Evolutionary conservation across 2,329 filamentous ascomycete genomes (phyloP).

Genomic region (Pseudogymnoascus sp.): DNA sequence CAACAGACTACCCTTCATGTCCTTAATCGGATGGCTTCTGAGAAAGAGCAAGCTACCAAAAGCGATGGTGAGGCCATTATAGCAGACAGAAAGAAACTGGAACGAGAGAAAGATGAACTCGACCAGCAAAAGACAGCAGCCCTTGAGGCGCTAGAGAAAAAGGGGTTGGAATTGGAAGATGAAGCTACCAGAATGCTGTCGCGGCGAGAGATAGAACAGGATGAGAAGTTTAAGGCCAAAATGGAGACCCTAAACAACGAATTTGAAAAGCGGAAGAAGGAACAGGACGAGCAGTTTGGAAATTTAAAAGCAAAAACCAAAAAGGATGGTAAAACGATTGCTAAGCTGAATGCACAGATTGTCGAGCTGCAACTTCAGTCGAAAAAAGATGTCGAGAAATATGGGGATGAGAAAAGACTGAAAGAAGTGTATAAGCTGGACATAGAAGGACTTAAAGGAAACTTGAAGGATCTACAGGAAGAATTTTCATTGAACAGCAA

Average conservation of each 20-base stretch:
- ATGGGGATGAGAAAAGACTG: constrained; percentile 9
- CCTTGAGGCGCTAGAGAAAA: background rate
- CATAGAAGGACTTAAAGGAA: constrained; percentile 9
- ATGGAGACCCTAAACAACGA: constrained; percentile 11
- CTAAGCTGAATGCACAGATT: constrained; percentile 8
- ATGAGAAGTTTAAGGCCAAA: background rate
- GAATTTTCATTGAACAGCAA: constrained; percentile 13
- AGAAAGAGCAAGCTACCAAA: background rate
- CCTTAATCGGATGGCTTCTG: background rate
- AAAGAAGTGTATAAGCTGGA: constrained; percentile 11
- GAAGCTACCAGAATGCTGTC: background rate
- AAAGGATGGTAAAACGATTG: background rate
- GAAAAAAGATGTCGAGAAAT: background rate
- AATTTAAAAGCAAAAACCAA: constrained; percentile 9
- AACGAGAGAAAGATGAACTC: background rate
- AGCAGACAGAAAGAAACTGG: background rate
- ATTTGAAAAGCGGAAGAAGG: constrained; percentile 8
- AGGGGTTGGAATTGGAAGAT: background rate
- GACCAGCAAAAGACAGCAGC: background rate
- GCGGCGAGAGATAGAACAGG: background rate
- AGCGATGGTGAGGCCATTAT: background rate
- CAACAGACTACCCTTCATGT: background rate
- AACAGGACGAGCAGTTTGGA: constrained; percentile 7
- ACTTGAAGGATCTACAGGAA: constrained; percentile 11
- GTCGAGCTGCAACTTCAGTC: constrained; percentile 8